Percentiles rank a stretch among this genome's conserved stretches.
These are phyloP conservation scores for Aspergillus glaucus DNA, from an alignment of 2,329 filamentous ascomycete species.

Conservation along the genomic window DNA sequence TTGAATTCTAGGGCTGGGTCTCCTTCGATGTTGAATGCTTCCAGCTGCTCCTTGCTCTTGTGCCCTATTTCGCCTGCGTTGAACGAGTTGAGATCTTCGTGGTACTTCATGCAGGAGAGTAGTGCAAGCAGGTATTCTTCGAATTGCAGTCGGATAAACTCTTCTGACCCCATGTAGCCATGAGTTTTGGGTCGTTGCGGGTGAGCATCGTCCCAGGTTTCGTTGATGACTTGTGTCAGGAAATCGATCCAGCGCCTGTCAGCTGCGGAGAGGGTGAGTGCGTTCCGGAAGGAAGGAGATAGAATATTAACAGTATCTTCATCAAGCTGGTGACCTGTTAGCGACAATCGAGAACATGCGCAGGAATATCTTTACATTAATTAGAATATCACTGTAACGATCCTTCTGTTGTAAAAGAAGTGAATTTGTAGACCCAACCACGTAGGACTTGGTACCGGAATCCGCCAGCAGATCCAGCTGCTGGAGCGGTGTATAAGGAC, in stretches of 20 bases:
- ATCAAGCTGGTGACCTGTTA: constrained; percentile 54
- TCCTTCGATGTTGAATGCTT: constrained; percentile 60
- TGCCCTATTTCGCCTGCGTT: constrained; percentile 39
- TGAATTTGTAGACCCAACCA: constrained; percentile 95
- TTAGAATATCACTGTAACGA: constrained; percentile 89
- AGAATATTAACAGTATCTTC: constrained; percentile 79
- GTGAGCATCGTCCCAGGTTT: constrained; percentile 93
- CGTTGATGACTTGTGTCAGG: constrained; percentile 83
- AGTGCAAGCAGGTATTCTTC: constrained; percentile 92
- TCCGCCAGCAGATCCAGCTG: constrained; percentile 92
- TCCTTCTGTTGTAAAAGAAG: constrained; percentile 89
- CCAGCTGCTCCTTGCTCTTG: constrained; percentile 47
- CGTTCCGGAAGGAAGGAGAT: constrained; percentile 68
- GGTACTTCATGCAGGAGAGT: constrained; percentile 84
- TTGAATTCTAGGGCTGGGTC: constrained; percentile 83
- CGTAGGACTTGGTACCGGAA: constrained; percentile 90
- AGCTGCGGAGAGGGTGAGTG: constrained; percentile 71
- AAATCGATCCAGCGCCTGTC: constrained; percentile 97
- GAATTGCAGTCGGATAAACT: constrained; percentile 94
- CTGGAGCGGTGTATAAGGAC: constrained; percentile 92
- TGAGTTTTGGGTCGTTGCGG: constrained; percentile 86
- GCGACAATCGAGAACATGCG: no score
- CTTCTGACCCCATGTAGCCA: constrained; percentile 91
- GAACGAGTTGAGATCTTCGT: constrained; percentile 54
- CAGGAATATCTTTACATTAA: constrained; percentile 51